Base-by-base conservation (phyloP, 179 eudicot species). In the Pouteria campechiana region DNA sequence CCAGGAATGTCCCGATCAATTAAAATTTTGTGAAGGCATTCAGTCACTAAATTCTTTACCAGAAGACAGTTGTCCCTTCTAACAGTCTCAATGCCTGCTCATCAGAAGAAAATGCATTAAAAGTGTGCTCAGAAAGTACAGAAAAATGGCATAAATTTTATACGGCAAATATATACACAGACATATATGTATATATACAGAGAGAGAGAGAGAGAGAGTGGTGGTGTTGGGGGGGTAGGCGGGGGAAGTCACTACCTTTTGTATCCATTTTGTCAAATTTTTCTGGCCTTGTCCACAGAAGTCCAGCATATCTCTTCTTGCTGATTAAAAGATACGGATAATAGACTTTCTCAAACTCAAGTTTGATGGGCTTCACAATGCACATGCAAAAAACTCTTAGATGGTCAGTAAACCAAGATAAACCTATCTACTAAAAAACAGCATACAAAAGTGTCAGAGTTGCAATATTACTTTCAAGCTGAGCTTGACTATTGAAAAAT, bases 251-350 rank as follows among this genome's bases (percentile, higher is more conserved):
- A 27, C 39, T 19, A 87, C 99, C 99, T 87, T 92, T 87, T 7
- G 96, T 79, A 44, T 92, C 99, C 99, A 92, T 92, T 68, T 92
- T 92, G 74, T 92, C 99, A 61, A 65, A 75, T 50, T 92, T 82
- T 32, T 46, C 75, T 28, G 92, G 79, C 50, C 79, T 86, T 28
- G 99, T 92, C 96, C 99, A 87, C 44, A 59, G 68, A 52, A 92
- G 88, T 45, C 99, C 99, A 46, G 96, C 99, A 57, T 92, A 92
- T 65, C 98, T 70, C 85, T 90, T 90, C 76, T 92, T 92, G 83
- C 80, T 92, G 42, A 92, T 92, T 47, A 92, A 70, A 29, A 92
- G 57, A 67, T 92, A 92, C 29, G 96, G 99, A 68, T 43, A 82
- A 67, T 92, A 92, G 49, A 92, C 82, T 78, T 92, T 92, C 85